phyloP scores from a whole-genome alignment of 306 rosid species.

The Crotalaria pallida region DNA sequence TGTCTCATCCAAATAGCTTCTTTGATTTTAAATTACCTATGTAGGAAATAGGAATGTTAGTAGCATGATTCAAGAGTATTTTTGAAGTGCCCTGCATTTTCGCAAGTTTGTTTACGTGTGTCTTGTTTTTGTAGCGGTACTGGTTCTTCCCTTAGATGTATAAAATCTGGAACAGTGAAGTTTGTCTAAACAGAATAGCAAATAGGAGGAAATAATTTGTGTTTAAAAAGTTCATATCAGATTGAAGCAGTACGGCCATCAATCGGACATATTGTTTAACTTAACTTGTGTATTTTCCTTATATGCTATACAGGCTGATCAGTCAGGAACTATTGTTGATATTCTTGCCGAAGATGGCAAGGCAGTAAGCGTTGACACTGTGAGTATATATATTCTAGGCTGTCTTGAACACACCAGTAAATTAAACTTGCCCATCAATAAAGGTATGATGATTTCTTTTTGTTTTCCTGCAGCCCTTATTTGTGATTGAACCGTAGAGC shows the following conservation, averaged over 20 bases:
- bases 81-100: neutral
- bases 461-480: conserved; percentile 54
- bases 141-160: neutral
- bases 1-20: neutral
- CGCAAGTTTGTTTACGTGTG: neutral
- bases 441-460: conserved; percentile 3
- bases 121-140: neutral
- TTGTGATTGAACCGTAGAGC: conserved; percentile 63
- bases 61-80: neutral
- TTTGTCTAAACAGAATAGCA: neutral
- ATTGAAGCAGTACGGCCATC: neutral
- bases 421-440: neutral
- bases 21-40: neutral
- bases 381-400: conserved; percentile 29
- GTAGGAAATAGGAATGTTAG: neutral
- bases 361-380: conserved; percentile 55
- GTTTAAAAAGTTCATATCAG: neutral
- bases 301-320: conserved; percentile 53
- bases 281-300: conserved; percentile 13
- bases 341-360: conserved; percentile 50
- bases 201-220: conserved; percentile 5
- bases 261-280: conserved; percentile 1
- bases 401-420: neutral
- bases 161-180: neutral
- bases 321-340: conserved; percentile 67